phyloP scores from a whole-genome alignment of 2,329 filamentous ascomycete species.

The Fusarium nygamai region DNA sequence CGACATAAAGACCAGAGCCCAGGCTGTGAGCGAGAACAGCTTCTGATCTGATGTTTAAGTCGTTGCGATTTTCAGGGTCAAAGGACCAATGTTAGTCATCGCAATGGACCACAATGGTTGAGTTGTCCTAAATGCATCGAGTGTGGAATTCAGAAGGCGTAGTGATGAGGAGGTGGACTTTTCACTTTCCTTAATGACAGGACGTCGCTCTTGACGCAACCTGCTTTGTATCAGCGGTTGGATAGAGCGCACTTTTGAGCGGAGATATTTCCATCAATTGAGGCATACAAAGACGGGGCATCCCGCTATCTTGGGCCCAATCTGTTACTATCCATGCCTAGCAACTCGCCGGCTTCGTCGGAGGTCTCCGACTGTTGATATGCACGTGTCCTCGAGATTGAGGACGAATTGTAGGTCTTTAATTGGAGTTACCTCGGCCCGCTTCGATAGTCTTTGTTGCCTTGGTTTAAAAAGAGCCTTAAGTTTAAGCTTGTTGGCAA shows the following conservation, averaged over 20 bases:
- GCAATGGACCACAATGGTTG: constrained; percentile 1
- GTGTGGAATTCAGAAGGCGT: constrained; percentile 21
- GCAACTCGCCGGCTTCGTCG: not conserved
- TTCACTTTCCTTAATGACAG: constrained; percentile 30
- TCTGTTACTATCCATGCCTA: not conserved
- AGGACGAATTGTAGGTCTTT: not conserved
- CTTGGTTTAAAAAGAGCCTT: not conserved
- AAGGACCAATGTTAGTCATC: constrained; percentile 25
- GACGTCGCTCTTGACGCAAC: constrained; percentile 26
- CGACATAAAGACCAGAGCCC: constrained; percentile 10
- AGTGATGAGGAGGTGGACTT: constrained; percentile 28
- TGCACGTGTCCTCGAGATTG: constrained; percentile 8
- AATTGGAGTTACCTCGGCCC: constrained; percentile 3
- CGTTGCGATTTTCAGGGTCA: constrained; percentile 5
- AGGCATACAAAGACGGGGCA: constrained; percentile 33
- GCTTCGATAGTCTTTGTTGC: not conserved
- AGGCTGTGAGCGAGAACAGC: constrained; percentile 5
- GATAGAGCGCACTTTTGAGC: constrained; percentile 31
- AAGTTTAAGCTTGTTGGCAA: not conserved
- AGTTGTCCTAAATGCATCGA: constrained; percentile 10
- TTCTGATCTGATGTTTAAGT: constrained; percentile 18
- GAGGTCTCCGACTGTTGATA: constrained; percentile 8
- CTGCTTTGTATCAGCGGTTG: constrained; percentile 27
- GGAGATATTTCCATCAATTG: constrained; percentile 39
- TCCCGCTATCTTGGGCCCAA: constrained; percentile 16